Evolutionary conservation across 2,329 filamentous ascomycete species (phyloP).

Genomic region (Teratosphaeria zuluensis): DNA sequence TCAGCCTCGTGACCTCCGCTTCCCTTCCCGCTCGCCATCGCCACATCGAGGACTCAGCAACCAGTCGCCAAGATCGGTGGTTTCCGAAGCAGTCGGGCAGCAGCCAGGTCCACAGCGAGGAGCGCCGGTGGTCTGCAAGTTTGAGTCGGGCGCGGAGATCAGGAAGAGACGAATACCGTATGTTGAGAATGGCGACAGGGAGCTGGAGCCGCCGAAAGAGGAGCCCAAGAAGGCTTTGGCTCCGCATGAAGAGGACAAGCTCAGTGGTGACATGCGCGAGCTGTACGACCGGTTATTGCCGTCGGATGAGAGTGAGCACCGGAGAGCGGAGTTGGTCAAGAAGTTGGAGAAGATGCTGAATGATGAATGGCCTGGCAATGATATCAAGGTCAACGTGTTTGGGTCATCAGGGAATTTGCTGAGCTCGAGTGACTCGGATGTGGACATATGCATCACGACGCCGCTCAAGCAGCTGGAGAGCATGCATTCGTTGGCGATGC

Average conservation of each 20-base stretch:
- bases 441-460: constrained; percentile 96
- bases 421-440: constrained; percentile 92
- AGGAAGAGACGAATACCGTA: constrained; percentile 85
- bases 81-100: constrained; percentile 71
- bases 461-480: constrained; percentile 77
- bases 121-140: constrained; percentile 62
- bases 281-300: constrained; percentile 80
- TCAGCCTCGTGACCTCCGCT: constrained; percentile 71
- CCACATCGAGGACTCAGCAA: constrained; percentile 62
- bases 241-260: constrained; percentile 61
- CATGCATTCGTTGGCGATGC: constrained; percentile 81
- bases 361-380: constrained; percentile 79
- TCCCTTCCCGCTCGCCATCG: constrained; percentile 70
- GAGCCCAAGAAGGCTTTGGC: constrained; percentile 61
- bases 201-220: constrained; percentile 59
- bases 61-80: constrained; percentile 81
- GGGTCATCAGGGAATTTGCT: constrained; percentile 95
- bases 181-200: constrained; percentile 65
- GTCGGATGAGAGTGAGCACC: constrained; percentile 65
- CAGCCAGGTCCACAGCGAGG: constrained; percentile 49
- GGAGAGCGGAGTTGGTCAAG: constrained; percentile 64
- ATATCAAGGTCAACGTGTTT: constrained; percentile 88
- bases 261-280: constrained; percentile 75
- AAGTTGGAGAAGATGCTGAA: constrained; percentile 87
- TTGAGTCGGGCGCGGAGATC: constrained; percentile 75